Evolutionary conservation across 306 rosid genomes (phyloP).

Genomic region (Rosa rugosa): DNA sequence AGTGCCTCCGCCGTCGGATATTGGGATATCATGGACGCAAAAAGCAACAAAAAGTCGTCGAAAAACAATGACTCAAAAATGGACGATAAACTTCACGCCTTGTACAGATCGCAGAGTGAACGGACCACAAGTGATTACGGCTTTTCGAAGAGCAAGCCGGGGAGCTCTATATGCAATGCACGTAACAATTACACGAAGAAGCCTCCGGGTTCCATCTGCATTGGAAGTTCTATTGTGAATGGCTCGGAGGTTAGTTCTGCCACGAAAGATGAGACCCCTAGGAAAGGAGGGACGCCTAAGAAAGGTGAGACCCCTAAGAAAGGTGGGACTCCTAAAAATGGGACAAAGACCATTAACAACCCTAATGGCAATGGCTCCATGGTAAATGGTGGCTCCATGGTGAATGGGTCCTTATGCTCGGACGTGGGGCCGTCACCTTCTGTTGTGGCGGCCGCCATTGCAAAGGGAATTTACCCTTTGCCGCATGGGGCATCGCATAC

Average conservation of each 20-base stretch:
- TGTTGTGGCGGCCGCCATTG: constrained; percentile 70
- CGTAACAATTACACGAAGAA: neutral
- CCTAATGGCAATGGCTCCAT: neutral
- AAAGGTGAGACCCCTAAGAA: neutral
- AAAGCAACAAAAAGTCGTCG: constrained; percentile 9
- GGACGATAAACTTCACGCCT: neutral
- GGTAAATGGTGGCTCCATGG: constrained; percentile 36
- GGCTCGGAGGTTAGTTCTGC: constrained; percentile 24
- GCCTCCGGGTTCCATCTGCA: constrained; percentile 2
- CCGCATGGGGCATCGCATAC: neutral
- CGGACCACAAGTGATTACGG: constrained; percentile 14
- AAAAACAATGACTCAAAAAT: neutral
- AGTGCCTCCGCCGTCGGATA: constrained; percentile 47
- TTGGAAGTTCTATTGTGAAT: constrained; percentile 21
- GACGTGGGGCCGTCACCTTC: constrained; percentile 74
- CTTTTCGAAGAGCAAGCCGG: constrained; percentile 7
- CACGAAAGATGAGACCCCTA: neutral
- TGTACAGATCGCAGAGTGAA: constrained; percentile 35
- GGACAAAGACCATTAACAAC: neutral
- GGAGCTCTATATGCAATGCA: constrained; percentile 9
- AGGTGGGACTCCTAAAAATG: neutral
- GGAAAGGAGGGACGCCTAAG: neutral
- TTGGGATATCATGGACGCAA: constrained; percentile 33
- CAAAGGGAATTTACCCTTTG: constrained; percentile 48
- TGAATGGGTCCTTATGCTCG: constrained; percentile 44